Percentiles rank a stretch among this genome's conserved stretches.
Conservation (phyloP, 1,284 basidiomycete species). For the Gymnopus androsaceus region DNA sequence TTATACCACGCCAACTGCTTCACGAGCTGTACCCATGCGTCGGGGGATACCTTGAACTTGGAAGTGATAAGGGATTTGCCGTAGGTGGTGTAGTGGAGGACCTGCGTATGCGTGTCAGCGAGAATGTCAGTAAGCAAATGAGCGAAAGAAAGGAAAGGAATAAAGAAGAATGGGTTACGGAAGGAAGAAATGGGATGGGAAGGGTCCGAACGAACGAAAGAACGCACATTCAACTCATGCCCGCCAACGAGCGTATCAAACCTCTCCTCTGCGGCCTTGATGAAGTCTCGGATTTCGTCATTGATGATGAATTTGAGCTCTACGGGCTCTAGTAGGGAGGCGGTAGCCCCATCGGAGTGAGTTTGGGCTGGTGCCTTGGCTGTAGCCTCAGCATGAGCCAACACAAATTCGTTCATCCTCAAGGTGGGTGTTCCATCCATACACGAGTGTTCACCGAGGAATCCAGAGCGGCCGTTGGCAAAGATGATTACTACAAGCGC, state of each 20-base stretch:
- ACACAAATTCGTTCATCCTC: slow-evolving; percentile 92
- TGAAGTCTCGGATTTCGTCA: slow-evolving; percentile 53
- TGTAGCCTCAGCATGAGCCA: slow-evolving; percentile 81
- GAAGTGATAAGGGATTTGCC: slow-evolving; percentile 93
- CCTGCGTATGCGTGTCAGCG: slow-evolving; percentile 37
- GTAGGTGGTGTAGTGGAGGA: slow-evolving; percentile 89
- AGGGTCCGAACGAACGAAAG: too few species aligned
- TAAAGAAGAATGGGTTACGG: neutral
- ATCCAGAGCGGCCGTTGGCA: slow-evolving; percentile 92
- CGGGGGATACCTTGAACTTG: slow-evolving; percentile 86
- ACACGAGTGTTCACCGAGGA: slow-evolving; percentile 87
- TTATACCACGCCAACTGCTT: slow-evolving; percentile 96
- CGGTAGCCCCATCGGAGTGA: slow-evolving; percentile 43
- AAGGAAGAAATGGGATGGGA: too few species aligned
- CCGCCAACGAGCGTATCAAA: slow-evolving; percentile 79
- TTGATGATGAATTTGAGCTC: slow-evolving; percentile 80
- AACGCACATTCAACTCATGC: slow-evolving; percentile 80
- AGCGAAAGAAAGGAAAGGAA: too few species aligned
- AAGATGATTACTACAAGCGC: slow-evolving; percentile 77
- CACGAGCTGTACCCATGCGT: slow-evolving; percentile 93
- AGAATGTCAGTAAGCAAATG: neutral
- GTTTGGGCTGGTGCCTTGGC: too few species aligned
- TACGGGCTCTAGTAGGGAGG: slow-evolving; percentile 56
- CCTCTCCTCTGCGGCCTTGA: slow-evolving; percentile 57
- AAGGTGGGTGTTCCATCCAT: slow-evolving; percentile 97